phyloP scores from a whole-genome alignment of 2,329 filamentous ascomycete species.

The Cytospora paraplurivora region DNA sequence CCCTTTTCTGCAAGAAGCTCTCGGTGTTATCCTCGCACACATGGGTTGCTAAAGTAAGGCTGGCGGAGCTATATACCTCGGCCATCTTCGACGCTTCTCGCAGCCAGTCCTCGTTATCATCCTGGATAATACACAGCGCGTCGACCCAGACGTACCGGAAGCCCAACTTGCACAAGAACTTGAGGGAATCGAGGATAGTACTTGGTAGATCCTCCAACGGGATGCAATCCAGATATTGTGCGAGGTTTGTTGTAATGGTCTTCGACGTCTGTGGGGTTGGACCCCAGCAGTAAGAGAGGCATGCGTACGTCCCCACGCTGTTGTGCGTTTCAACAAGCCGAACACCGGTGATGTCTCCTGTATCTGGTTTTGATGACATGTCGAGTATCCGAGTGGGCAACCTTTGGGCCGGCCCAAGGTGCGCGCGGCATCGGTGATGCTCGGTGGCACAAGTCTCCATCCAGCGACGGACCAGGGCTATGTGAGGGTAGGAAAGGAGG shows the following conservation, averaged over 20 bases:
- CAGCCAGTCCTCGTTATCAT: slow-evolving; percentile 12
- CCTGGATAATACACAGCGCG: slow-evolving; percentile 13
- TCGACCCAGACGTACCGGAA: slow-evolving; percentile 19
- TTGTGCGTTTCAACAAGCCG: neutral
- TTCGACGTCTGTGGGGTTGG: neutral
- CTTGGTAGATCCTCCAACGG: slow-evolving; percentile 3
- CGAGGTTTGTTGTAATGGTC: neutral
- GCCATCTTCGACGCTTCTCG: slow-evolving; percentile 15
- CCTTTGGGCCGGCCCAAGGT: neutral
- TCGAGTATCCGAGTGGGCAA: slow-evolving; percentile 8
- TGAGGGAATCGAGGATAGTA: neutral
- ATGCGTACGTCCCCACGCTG: neutral
- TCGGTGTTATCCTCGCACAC: neutral
- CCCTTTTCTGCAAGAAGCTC: neutral
- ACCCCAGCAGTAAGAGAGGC: slow-evolving; percentile 19
- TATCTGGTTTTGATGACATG: neutral
- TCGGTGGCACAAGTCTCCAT: neutral
- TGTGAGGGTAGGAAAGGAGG: neutral
- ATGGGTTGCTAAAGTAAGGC: slow-evolving; percentile 6
- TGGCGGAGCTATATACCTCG: slow-evolving; percentile 4
- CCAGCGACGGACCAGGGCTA: neutral
- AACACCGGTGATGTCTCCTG: neutral
- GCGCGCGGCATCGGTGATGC: neutral
- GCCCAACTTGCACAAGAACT: neutral
- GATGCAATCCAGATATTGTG: neutral